A percentile compares a stretch with the other conserved stretches of the same genome.
phyloP scores from a whole-genome alignment of 768 basidiomycete genomes.

The Cystobasidium onofrii region DNA sequence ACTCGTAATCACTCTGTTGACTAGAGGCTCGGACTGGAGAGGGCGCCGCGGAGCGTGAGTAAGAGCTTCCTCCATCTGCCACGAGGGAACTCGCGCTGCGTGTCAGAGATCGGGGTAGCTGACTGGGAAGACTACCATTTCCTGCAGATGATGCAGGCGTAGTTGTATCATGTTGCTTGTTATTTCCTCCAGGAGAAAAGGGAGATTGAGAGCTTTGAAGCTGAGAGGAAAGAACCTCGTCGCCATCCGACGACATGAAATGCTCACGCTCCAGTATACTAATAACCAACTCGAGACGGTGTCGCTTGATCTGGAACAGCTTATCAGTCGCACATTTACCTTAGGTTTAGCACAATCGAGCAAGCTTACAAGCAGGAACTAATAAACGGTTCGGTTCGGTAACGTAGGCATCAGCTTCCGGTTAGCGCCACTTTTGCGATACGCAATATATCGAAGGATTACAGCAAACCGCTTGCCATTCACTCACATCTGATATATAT shows the following conservation, averaged over 20 bases:
- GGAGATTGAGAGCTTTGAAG: not conserved
- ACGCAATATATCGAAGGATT: too few species aligned
- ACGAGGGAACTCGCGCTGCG: not conserved
- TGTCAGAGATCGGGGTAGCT: not conserved
- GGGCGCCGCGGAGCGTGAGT: not conserved
- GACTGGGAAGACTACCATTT: not conserved
- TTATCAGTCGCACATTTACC: not conserved
- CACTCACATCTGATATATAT: conserved; percentile 58
- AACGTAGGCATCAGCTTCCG: not conserved
- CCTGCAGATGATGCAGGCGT: not conserved
- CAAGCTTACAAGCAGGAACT: not conserved
- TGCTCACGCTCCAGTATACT: conserved; percentile 22
- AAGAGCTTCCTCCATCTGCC: not conserved
- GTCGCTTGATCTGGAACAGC: conserved; percentile 19
- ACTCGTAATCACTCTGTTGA: not conserved
- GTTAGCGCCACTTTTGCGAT: too few species aligned
- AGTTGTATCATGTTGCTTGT: not conserved
- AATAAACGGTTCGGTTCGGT: not conserved
- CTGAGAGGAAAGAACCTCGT: not conserved
- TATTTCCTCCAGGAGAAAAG: not conserved
- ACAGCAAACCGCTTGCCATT: too few species aligned
- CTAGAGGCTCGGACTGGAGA: not conserved
- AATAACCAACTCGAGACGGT: conserved; percentile 29
- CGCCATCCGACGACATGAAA: conserved; percentile 13
- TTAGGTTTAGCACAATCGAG: too few species aligned